These are phyloP conservation scores for Antitrichia curtipendula DNA, from an alignment of 225 moss, liverwort and hornwort genomes.

Conservation along the genomic window DNA sequence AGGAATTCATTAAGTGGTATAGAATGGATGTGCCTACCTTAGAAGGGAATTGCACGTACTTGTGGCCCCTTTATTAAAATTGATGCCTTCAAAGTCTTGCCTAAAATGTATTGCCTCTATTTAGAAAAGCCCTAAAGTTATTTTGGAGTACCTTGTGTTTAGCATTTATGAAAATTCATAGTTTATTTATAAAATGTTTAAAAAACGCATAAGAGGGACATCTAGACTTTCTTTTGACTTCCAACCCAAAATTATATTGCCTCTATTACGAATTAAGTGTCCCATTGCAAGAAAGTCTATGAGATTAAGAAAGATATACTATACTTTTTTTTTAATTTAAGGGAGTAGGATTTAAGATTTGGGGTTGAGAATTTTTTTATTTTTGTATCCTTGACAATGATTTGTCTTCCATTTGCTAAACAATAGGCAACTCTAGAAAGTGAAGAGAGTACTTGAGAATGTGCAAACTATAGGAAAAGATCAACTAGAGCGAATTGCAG, in stretches of 20 bases:
- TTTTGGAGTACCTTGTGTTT: neutral
- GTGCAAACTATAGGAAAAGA: neutral
- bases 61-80: neutral
- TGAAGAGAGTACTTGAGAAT: neutral
- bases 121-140: accelerated
- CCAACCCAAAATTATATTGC: neutral
- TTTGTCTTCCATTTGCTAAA: neutral
- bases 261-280: too few species aligned
- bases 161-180: neutral
- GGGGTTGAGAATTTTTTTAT: neutral
- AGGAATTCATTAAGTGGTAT: too few species aligned
- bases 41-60: neutral
- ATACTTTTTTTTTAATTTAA: too few species aligned
- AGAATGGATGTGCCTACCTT: neutral
- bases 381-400: neutral
- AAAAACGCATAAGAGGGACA: neutral
- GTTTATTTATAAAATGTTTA: neutral
- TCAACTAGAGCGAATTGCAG: accelerated
- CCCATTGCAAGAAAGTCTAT: too few species aligned
- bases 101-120: neutral
- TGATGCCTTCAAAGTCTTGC: neutral
- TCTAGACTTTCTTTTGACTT: neutral
- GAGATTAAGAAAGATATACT: too few species aligned
- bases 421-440: neutral
- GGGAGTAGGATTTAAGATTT: too few species aligned